phyloP scores from a whole-genome alignment of 345 rosid genomes.

The Gossypium sturtianum region DNA sequence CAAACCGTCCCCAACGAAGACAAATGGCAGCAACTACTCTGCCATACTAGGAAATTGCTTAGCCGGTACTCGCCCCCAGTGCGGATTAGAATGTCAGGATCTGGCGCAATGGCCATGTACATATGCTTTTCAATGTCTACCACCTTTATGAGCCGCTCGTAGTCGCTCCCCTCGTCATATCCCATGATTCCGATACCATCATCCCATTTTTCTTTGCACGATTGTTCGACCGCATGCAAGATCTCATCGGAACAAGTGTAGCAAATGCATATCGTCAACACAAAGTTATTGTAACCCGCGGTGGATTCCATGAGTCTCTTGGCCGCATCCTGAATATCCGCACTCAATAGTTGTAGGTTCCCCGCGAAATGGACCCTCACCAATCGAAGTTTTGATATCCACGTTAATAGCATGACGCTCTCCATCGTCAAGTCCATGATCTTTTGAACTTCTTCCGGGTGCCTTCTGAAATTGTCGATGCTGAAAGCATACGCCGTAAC shows the following conservation, averaged over 20 bases:
- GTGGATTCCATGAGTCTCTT: conserved; percentile 38
- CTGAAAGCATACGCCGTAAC: conserved; percentile 50
- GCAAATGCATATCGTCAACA: conserved; percentile 35
- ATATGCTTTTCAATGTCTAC: conserved; percentile 55
- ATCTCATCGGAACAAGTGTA: conserved; percentile 45
- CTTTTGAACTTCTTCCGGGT: conserved; percentile 35
- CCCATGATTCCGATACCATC: not conserved
- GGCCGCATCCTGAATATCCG: conserved; percentile 26
- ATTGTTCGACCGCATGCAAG: conserved; percentile 35
- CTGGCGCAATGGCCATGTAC: conserved; percentile 72
- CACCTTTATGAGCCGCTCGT: conserved; percentile 17
- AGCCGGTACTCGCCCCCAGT: conserved; percentile 74
- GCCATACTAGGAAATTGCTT: conserved; percentile 82
- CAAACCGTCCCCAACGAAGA: conserved; percentile 44
- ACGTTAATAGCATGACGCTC: conserved; percentile 27
- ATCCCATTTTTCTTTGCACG: conserved; percentile 23
- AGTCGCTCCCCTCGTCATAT: not conserved
- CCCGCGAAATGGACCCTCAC: conserved; percentile 35
- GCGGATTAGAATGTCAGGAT: conserved; percentile 64
- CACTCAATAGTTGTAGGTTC: conserved; percentile 33
- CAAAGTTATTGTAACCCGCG: conserved; percentile 21
- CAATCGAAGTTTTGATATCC: conserved; percentile 25
- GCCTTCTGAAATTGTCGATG: conserved; percentile 51
- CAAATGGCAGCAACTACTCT: conserved; percentile 23
- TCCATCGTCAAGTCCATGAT: conserved; percentile 48